Base-by-base conservation (phyloP, 2,329 filamentous ascomycete species). In the Seiridium unicorne region DNA sequence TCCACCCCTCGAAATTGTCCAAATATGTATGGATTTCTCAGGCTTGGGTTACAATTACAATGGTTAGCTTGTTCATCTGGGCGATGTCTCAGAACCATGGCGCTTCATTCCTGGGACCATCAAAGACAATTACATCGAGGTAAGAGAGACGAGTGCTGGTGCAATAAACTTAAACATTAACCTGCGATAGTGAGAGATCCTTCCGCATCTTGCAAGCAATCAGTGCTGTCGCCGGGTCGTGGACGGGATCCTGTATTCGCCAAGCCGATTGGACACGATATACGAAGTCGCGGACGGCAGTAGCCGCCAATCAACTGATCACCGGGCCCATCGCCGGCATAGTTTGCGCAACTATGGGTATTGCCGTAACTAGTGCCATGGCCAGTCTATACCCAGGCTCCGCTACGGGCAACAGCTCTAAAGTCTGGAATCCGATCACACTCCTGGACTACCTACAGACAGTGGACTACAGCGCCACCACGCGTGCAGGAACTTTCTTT, bases 401-500 rank as follows among this genome's bases (percentile, higher is more conserved):
- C 18, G n/a, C 34, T 1, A 51, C 6, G 13, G 47, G 47, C 47
- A 51, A 11, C 18, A 60, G 60, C 31, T 38, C 54, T 3, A 32
- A 42, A 8, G 58, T 62, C 11, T 63, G 62, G 62, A 51, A 63
- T n/a, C 62, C 62, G 7, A 58, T 64, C 35, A 48, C 55, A n/a
- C 54, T 64, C 35, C 31, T 64, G 13, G 8, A 42, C 5, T 36
- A 57, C 7, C 8, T 63, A 6, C 59, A 61, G 18, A 44, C 34
- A 2, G 42, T 35, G n/a, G 47, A 63, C 40, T 64, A 64, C 31
- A 55, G 51, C 18, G 51, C 61, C 5, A 57, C 59, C 5, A 38
- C 56, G 11, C 44, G 63, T 5, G 63, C 63, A 2, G 63, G 61
- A 4, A 61, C 59, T 3, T 64, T 64, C 54, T 64, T 64, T 36